Evolutionary conservation across 2,329 filamentous ascomycete genomes (phyloP), one percentile per base, ranked within the genome.

Genomic region (Akanthomyces dipterigenus): DNA sequence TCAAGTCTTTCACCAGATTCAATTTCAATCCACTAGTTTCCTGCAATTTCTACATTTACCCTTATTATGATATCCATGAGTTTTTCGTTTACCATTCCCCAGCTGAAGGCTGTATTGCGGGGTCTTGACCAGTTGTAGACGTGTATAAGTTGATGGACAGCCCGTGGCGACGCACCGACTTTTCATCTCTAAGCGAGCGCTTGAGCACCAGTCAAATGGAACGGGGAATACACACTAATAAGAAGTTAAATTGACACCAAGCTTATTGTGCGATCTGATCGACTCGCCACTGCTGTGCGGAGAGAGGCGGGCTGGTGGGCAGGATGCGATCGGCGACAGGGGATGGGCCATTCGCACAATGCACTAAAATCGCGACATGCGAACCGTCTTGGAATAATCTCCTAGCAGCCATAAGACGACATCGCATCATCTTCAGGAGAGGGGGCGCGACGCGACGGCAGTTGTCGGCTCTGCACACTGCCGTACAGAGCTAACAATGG

Each of bases 351-450:
- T 59, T 50, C 34, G 56, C 46, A 16, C 24, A 42, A 59, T 20
- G 26, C 46, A 59, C 56, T 59, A 59, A 59, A 59, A 59, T 59
- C 56, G 48, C 56, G 56, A 49, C 56, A 59, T 59, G 16, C 46
- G 8, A 28, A 12, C 31, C 34, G 56, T 59, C 56, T 59, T 50
- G 46, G 11, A 59, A 20, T 48, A 59, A 59, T 59, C 14, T 59
- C 56, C 36, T n/a, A 2, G 34, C 7, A 43, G 11, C 12, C 16
- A 34, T 5, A 22, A 24, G 14, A 60, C 26, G 24, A 20, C 12
- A 54, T 60, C 57, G 40, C 57, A 53, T 26, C 49, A 60, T 53
- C 20, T 3, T 18, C 24, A 43, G 24, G 45, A n/a, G 36, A 42
- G 22, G 22, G 24, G 50, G 24, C 36, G 56, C 36, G 12, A 51